These are phyloP conservation scores for Phaeosphaeria sp. DNA, from an alignment of 2,329 filamentous ascomycete species.

Conservation along the genomic window DNA sequence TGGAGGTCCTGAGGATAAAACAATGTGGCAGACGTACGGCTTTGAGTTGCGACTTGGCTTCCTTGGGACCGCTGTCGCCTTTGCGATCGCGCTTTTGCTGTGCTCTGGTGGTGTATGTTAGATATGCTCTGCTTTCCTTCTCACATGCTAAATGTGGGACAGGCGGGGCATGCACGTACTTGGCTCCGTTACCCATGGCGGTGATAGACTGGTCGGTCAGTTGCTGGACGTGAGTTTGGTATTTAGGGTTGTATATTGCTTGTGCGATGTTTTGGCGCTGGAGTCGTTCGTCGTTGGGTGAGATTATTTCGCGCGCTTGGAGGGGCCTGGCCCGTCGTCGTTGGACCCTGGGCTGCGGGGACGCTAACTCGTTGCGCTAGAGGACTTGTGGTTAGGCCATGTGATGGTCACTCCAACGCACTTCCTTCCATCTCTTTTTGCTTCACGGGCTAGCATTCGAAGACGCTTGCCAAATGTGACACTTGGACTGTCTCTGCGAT, in stretches of 20 bases:
- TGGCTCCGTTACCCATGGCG: slow-evolving; percentile 48
- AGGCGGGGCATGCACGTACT: slow-evolving; percentile 27
- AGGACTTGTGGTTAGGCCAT: not conserved
- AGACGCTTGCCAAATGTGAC: not conserved
- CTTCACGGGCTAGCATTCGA: not conserved
- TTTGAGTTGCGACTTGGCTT: slow-evolving; percentile 46
- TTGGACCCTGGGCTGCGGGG: not conserved
- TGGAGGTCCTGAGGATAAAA: no score
- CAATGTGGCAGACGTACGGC: slow-evolving; percentile 41
- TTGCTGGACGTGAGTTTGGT: slow-evolving; percentile 14
- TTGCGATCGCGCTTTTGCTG: slow-evolving; percentile 49
- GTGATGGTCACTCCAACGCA: not conserved
- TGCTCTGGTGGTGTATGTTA: slow-evolving; percentile 37
- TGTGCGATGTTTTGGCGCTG: slow-evolving; percentile 6
- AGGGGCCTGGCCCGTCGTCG: slow-evolving; percentile 28
- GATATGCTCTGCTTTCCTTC: not conserved
- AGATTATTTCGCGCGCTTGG: slow-evolving; percentile 36
- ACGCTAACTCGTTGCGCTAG: not conserved
- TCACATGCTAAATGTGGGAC: not conserved
- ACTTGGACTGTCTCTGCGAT: not conserved
- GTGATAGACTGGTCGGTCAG: slow-evolving; percentile 17
- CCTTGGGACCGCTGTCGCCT: slow-evolving; percentile 37
- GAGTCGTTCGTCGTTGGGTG: slow-evolving; percentile 7
- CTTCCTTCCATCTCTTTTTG: not conserved
- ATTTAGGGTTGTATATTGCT: slow-evolving; percentile 7